Evolutionary conservation across 2,329 filamentous ascomycete species (phyloP), one percentile per base, ranked within the genome.

Genomic region (Colletotrichum sp.): DNA sequence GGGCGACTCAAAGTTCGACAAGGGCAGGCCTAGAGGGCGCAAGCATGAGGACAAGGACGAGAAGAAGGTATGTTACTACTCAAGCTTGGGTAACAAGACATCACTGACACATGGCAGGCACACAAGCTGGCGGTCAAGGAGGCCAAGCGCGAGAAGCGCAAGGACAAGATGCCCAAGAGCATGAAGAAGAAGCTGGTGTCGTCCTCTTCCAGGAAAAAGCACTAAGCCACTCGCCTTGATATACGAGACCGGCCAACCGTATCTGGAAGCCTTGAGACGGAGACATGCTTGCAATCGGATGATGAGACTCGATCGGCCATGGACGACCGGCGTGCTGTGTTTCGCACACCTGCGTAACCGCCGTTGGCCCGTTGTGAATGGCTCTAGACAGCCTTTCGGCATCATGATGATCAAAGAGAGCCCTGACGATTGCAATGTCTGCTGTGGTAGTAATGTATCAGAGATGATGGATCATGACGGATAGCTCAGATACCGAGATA

Each of bases 141-240:
- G 81, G 96, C 96, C 81, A 98, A 98, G 87, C 93, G 95, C 43
- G 96, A 98, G 84, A 96, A 98, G 88, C 89, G 97, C 76, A 95
- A 96, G 84, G 94, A 95, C 6, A 99, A 99, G 89, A 98, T 99
- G 86, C 96, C 97, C 1, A 99, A 99, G 87, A 93, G 98, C 83
- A 79, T 98, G 39, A 99, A 99, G 90, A 99, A 98, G 89, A 95
- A 94, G 83, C 85, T 98, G 74, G 91, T 98, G 30, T 90, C 89
- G 72, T 88, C 88, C 77, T 89, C 90, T 18, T 88, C 91, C 72
- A 88, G 92, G 79, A 92, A 90, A 81, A 94, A 94, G 87, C 93
- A 91, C 83, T 90, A 87, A 81, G 8, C 34, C 43, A 52, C 1
- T 34, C 24, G 32, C 16, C 26, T 7, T 28, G n/a, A 10, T 7